Evolutionary conservation across 2,329 filamentous ascomycete genomes (phyloP), one percentile per base, ranked within the genome.

Genomic region (Apiospora aurea): DNA sequence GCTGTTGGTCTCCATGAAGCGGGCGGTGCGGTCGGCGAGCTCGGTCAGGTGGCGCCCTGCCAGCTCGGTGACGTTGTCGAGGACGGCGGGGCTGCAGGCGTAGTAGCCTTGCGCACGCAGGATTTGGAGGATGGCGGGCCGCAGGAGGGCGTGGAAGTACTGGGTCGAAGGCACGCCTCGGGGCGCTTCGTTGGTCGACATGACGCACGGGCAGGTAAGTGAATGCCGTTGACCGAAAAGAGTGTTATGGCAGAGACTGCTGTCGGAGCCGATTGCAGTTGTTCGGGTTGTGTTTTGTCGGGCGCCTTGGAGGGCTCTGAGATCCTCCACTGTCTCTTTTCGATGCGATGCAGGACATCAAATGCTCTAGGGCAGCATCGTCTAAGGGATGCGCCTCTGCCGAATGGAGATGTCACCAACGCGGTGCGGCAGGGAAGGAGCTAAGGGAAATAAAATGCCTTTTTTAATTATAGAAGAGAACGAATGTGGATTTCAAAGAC

Each of bases 21-120:
- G 85, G 3, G 92, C 92, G 0, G 95, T 93, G 47, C 90, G 88
- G 73, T 91, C 88, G 74, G 93, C 94, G 26, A 98, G 89, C 4
- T 94, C 84, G 29, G 90, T 85, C 72, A 98, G 85, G 82, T 98
- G 97, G 75, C 93, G 91, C 61, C 92, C 93, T 0, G 94, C 92
- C 10, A 98, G 87, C 82, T 98, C 95, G 18, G 94, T 93, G n/a
- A 98, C 82, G 13, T 93, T 92, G 83, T 98, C 95, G 72, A 98
- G 87, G 8, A 97, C 95, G 4, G 92, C 92, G 1, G 94, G 92
- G 71, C 91, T 91, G 69, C 94, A 93, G 57, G 92, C 88, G 81
- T 97, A 94, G 84, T 97, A 98, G 80, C 96, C 96, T 34, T 94
- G 92, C 43, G 95, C 94, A 79, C 96, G 94, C 69, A 98, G 90